phyloP scores from a whole-genome alignment of 2,329 filamentous ascomycete genomes.

The Fragosphaeria purpurea region DNA sequence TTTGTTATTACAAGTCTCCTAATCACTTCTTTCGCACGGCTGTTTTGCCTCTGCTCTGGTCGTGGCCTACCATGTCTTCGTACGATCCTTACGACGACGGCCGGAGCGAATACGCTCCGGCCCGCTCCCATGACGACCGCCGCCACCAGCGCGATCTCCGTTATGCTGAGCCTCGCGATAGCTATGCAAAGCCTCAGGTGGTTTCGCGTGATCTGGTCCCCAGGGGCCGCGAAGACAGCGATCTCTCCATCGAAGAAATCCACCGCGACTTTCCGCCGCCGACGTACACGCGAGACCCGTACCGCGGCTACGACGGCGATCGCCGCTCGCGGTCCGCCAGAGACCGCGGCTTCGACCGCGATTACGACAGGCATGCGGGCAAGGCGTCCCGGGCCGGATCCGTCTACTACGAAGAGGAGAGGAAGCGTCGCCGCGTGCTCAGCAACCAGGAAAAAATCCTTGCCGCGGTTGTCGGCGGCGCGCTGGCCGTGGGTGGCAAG shows the following conservation, averaged over 20 bases:
- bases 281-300: conserved; percentile 41
- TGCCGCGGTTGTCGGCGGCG: conserved; percentile 54
- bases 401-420: conserved; percentile 50
- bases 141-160: conserved; percentile 42
- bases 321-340: conserved; percentile 26
- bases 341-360: conserved; percentile 35
- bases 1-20: no score
- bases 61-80: conserved; percentile 26
- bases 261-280: conserved; percentile 75
- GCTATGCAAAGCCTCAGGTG: conserved; percentile 31
- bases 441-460: conserved; percentile 57
- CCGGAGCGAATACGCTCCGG: conserved; percentile 23
- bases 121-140: conserved; percentile 42
- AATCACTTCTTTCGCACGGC: no score
- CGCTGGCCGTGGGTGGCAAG: conserved; percentile 55
- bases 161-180: conserved; percentile 43
- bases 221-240: conserved; percentile 60
- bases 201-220: conserved; percentile 44
- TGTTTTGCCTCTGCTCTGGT: not conserved
- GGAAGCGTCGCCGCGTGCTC: conserved; percentile 40
- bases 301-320: conserved; percentile 50
- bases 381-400: conserved; percentile 37
- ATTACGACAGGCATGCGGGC: conserved; percentile 37
- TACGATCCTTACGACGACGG: conserved; percentile 44
- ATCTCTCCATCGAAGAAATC: conserved; percentile 69